These are phyloP conservation scores for Phaeotremella skinneri DNA, from an alignment of 768 basidiomycete species.

Conservation along the genomic window DNA sequence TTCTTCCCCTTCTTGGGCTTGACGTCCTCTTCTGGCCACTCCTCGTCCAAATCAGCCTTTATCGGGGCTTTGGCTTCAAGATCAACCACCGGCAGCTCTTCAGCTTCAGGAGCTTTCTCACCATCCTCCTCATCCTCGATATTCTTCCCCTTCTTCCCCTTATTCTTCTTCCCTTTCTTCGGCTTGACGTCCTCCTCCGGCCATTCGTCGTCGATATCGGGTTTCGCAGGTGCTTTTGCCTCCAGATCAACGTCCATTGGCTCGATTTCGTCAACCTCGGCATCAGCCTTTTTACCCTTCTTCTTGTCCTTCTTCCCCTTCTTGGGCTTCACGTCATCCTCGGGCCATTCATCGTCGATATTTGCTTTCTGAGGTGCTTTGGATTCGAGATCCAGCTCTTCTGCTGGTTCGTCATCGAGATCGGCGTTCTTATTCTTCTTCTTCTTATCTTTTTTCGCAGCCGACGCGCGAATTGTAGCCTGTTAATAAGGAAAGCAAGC, in stretches of 20 bases:
- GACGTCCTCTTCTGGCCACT: conserved; percentile 65
- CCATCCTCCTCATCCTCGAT: conserved; percentile 43
- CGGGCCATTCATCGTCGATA: conserved; percentile 67
- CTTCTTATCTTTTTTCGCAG: conserved; percentile 34
- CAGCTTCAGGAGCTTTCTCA: conserved; percentile 27
- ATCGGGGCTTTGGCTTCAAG: conserved; percentile 54
- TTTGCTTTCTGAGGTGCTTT: conserved; percentile 24
- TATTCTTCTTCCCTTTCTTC: conserved; percentile 52
- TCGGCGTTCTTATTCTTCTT: conserved; percentile 39
- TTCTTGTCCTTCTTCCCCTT: conserved; percentile 48
- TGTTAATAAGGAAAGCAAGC: background rate
- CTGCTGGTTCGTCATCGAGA: conserved; percentile 24
- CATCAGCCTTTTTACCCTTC: conserved; percentile 21
- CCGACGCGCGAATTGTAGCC: conserved; percentile 28
- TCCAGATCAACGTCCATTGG: conserved; percentile 46
- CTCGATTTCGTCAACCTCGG: conserved; percentile 40
- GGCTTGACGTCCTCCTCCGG: conserved; percentile 67
- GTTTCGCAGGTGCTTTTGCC: conserved; percentile 18
- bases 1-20: conserved; percentile 56
- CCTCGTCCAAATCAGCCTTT: conserved; percentile 61
- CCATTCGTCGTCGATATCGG: conserved; percentile 62
- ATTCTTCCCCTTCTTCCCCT: conserved; percentile 23
- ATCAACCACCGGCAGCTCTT: conserved; percentile 29
- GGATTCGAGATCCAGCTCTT: conserved; percentile 2
- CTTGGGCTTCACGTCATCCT: conserved; percentile 61